Base-by-base conservation (phyloP, 371 early-diverging fungal genomes). In the Globomyces sp. region DNA sequence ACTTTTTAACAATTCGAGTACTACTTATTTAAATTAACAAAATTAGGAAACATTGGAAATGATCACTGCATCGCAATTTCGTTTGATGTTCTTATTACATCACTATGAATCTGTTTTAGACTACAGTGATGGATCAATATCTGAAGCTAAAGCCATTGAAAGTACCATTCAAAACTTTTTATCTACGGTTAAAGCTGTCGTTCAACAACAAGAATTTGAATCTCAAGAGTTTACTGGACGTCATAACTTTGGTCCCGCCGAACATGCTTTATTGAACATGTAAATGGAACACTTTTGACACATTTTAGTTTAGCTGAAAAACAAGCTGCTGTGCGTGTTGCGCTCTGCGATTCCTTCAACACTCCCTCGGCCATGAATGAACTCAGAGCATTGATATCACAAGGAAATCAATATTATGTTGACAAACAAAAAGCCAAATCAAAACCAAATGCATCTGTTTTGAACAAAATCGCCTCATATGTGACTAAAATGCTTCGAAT, bases 261-360 rank as follows among this genome's bases (percentile, higher is more conserved):
- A 95, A 76, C 81, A 81, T 57, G 81, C 83, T 11, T 71, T 93
- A 45, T 63, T 85, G 11, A 66, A 48, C 3, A 66, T 65, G 79
- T 84, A 74, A 65, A 83, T 74, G n/a, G 40, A 40, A 8, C 13
- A 13, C 47, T 39, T 52, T 41, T 44, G 24, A 24, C 24, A 24
- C 48, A 36, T 48, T 50, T 6, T 41, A 46, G 68, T 1, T 75
- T 95, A 57, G 75, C 72, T 3, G 77, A 79, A 13, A 80, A 84
- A 48, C 89, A 92, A 74, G 76, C 68, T 51, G 80, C 75, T 49
- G 87, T 96, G 37, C 95, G 98, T 72, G 85, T 76, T 3, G 92
- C 98, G 11, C 87, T 99, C 57, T 90, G 91, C 79, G 97, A 99
- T 73, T 93, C 92, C 43, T 90, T 99, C 77, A 90, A 99, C 74